Evolutionary conservation across 2,329 filamentous ascomycete species (phyloP), one percentile per base, ranked within the genome.

Genomic region (Claviceps purpurea): DNA sequence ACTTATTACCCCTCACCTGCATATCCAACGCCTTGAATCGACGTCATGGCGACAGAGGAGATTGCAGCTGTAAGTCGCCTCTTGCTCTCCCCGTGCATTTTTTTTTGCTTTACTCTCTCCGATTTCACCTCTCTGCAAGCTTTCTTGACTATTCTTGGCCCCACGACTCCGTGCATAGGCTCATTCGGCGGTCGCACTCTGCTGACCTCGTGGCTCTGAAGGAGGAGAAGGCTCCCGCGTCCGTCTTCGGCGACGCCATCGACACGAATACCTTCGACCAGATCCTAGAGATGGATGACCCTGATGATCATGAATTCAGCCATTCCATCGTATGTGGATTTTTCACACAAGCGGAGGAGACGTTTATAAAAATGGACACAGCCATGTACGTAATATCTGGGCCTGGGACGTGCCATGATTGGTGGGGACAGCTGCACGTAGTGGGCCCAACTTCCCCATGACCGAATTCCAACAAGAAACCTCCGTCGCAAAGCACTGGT

Each of bases 281-380:
- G 74, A 97, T 98, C 66, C 80, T 97, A 56, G 93, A 97, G 70
- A 96, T 98, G 91, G 93, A 98, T 67, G 93, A 97, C 57, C 86
- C 87, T 57, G 80, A 83, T 11, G 86, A 91, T 57, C 78, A 83
- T 60, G 89, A 95, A 48, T 97, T 97, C 75, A 94, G 87, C 71
- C 80, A 76, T 61, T 84, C 85, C 55, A 90, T 98, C 58, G 90
- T 97, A 48, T 85, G 82, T 64, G 88, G 89, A 56, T 98, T 95
- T 73, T 95, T 97, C 60, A 83, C 89, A 18, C 93, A 98, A 71
- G 91, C 89, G 40, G 79, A 89, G 59, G 77, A 80, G 59, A 97
- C 91, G 0, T 96, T 97, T 67, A 70, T 71, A 18, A 81, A 89
- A 60, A 96, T 98, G 84, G 82, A 96, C 64, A 67, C 70, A 22